Evolutionary conservation across 257 asterid species (phyloP).

Genomic region (Cordia subcordata): DNA sequence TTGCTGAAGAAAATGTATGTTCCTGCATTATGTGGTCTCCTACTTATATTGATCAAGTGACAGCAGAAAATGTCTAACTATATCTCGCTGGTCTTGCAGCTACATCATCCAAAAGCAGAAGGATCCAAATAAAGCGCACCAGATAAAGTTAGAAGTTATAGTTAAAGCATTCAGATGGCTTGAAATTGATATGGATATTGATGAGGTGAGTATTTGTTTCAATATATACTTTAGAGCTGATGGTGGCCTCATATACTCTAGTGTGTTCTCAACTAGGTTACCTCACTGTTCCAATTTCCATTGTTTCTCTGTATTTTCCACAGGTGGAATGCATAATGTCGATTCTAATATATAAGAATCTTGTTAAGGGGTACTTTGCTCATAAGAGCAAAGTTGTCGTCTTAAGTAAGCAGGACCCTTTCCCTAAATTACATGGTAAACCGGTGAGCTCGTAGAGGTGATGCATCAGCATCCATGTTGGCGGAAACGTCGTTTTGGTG

Average conservation of each 20-base stretch:
- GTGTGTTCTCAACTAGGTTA: neutral
- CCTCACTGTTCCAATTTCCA: neutral
- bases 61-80: slow-evolving; percentile 2
- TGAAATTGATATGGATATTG: slow-evolving; percentile 82
- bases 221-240: neutral
- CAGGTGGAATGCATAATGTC: slow-evolving; percentile 97
- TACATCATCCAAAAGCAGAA: slow-evolving; percentile 75
- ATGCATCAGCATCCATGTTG: no score
- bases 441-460: slow-evolving; percentile 51
- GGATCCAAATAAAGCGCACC: slow-evolving; percentile 86
- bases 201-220: slow-evolving; percentile 51
- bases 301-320: slow-evolving; percentile 1
- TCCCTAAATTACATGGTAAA: slow-evolving; percentile 83
- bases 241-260: neutral
- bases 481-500: no score
- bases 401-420: slow-evolving; percentile 93
- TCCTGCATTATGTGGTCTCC: neutral
- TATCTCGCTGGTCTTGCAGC: slow-evolving; percentile 30
- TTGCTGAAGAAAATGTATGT: slow-evolving; percentile 87
- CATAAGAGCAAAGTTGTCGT: slow-evolving; percentile 95
- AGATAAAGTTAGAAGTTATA: slow-evolving; percentile 77
- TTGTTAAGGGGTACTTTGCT: slow-evolving; percentile 90
- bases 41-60: neutral
- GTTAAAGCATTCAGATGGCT: slow-evolving; percentile 92
- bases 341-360: slow-evolving; percentile 82